Evolutionary conservation across 345 rosid genomes (phyloP), one percentile per base, ranked within the genome.

Genomic region (Eucalyptus sideroxylon): DNA sequence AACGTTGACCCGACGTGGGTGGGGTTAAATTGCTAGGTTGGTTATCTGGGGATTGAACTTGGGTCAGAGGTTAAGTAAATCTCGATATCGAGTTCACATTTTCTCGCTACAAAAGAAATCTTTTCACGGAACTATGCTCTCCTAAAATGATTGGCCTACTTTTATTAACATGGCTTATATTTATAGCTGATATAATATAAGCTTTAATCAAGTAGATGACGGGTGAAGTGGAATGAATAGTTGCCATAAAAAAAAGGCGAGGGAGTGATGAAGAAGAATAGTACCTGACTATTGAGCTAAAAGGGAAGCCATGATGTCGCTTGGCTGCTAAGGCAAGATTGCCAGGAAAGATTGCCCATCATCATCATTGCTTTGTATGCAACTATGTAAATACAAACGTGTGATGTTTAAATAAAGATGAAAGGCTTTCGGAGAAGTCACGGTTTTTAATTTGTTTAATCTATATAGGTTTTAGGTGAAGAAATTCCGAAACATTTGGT

Each of bases 241-340:
- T 42, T 40, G 47, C 47, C 85, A 77, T 40, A 49, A 56, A 42
- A 16, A 16, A 62, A 89, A 88, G 27, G 87, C 53, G 72, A 89
- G 91, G 89, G 92, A 89, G 88, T 67, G 80, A 16, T 86, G 42
- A 90, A 91, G 88, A 77, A 77, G 85, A 77, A 77, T 77, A 12
- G 85, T 40, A 40, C 30, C 47, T 40, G 85, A 77, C 85, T 24
- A 12, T 77, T 89, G 91, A 90, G 88, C 89, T 51, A 12, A 67
- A 86, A 86, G 51, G 37, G 86, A 89, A 89, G 92, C 90, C 88
- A 91, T 92, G 67, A 89, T 90, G 89, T 93, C 53, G 85, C 97
- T 96, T 97, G 90, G 89, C 96, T 94, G 95, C 60, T 50, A 97
- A 95, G 99, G 90, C 86, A 96, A 94, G 96, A 92, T 87, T 69